Conservation (phyloP, 1,284 basidiomycete genomes). For the Sphagnurus paluster region DNA sequence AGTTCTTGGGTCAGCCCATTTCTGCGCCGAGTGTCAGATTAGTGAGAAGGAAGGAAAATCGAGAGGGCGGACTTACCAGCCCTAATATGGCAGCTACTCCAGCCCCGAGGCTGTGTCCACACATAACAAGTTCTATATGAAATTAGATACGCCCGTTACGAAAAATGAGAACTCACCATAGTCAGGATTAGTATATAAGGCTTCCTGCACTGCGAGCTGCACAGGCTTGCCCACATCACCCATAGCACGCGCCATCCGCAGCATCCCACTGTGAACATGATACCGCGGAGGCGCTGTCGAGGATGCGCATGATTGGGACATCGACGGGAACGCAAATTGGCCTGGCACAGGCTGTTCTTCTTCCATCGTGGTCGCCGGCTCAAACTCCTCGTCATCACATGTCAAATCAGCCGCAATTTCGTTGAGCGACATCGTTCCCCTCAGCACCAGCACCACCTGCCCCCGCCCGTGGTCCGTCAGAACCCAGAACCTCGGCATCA, state of each 20-base stretch:
- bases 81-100: constrained; percentile 81
- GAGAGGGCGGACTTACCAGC: constrained; percentile 45
- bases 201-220: constrained; percentile 71
- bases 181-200: constrained; percentile 63
- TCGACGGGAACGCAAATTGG: constrained; percentile 29
- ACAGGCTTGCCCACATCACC: constrained; percentile 76
- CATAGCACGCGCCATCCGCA: constrained; percentile 78
- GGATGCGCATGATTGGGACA: constrained; percentile 8
- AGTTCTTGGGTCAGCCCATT: constrained; percentile 82
- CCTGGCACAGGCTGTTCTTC: constrained; percentile 26
- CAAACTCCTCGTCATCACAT: constrained; percentile 70
- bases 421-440: constrained; percentile 83
- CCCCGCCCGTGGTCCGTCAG: constrained; percentile 70
- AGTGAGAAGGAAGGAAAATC: constrained; percentile 3
- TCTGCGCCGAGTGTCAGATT: constrained; percentile 44
- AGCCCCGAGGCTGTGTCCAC: constrained; percentile 88
- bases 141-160: background rate
- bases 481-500: constrained; percentile 82
- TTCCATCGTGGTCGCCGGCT: constrained; percentile 43
- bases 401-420: constrained; percentile 83
- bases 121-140: constrained; percentile 63
- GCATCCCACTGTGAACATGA: constrained; percentile 77
- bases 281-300: constrained; percentile 33
- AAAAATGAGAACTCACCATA: constrained; percentile 51
- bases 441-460: constrained; percentile 73